A percentile compares a stretch with the other conserved stretches of the same genome.
These are phyloP conservation scores for Fusarium dlaminii DNA, from an alignment of 2,329 filamentous ascomycete species.

Conservation along the genomic window DNA sequence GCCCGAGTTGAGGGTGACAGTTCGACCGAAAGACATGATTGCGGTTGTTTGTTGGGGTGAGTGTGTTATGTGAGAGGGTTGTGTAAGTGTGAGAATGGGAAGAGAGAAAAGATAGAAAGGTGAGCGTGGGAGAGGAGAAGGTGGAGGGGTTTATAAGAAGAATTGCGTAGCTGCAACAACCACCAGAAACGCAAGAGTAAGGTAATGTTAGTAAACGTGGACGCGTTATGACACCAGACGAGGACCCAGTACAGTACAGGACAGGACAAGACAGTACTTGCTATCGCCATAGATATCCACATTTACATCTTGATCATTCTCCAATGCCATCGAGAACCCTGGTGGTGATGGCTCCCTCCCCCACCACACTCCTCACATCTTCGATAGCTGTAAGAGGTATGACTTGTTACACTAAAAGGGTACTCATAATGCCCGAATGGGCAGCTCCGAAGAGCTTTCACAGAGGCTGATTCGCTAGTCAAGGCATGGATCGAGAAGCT, in stretches of 20 bases:
- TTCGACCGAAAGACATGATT: constrained; percentile 64
- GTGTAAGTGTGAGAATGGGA: not conserved
- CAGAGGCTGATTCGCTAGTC: constrained; percentile 5
- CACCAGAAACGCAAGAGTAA: not conserved
- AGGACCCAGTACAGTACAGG: not conserved
- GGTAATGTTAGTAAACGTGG: not conserved
- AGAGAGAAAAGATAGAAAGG: not conserved
- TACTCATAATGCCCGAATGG: constrained; percentile 6
- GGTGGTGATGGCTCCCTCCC: constrained; percentile 21
- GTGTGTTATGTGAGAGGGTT: not conserved
- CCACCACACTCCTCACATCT: constrained; percentile 3
- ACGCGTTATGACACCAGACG: constrained; percentile 5
- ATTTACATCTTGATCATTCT: not conserved
- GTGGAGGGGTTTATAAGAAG: constrained; percentile 16
- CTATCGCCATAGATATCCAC: constrained; percentile 3
- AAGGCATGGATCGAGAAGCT: constrained; percentile 24
- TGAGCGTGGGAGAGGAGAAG: not conserved
- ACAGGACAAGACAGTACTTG: not conserved
- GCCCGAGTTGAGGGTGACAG: constrained; percentile 70
- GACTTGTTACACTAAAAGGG: not conserved
- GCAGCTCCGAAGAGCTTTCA: constrained; percentile 20
- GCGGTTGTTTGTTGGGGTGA: not conserved
- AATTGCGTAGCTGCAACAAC: not conserved
- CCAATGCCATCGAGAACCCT: constrained; percentile 26
- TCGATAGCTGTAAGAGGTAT: not conserved